Conservation (phyloP, 2,329 filamentous ascomycete species). For the Simplicillium aogashimaense region DNA sequence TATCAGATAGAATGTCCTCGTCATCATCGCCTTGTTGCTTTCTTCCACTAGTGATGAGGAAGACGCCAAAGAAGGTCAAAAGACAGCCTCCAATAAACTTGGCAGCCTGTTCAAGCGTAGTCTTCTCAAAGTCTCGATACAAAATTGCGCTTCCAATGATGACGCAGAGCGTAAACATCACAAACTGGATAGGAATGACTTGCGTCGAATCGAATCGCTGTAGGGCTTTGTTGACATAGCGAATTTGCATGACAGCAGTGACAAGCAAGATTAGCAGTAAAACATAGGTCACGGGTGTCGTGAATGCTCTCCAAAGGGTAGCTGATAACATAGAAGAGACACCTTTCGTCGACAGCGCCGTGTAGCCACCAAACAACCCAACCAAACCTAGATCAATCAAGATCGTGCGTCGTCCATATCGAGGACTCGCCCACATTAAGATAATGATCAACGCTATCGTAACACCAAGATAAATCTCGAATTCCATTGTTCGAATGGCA, state of each 20-base stretch:
- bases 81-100: conserved; percentile 89
- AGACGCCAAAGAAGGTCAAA: conserved; percentile 93
- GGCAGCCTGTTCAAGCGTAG: conserved; percentile 58
- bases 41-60: conserved; percentile 85
- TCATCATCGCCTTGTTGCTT: conserved; percentile 46
- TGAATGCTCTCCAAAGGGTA: conserved; percentile 78
- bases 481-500: conserved; percentile 78
- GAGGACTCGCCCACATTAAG: conserved; percentile 74
- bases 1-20: conserved; percentile 44
- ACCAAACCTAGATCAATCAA: conserved; percentile 90
- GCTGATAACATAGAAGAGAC: conserved; percentile 91
- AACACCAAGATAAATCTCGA: conserved; percentile 80
- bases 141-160: conserved; percentile 89
- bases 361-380: conserved; percentile 94
- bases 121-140: conserved; percentile 89
- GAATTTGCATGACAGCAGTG: conserved; percentile 93
- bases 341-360: conserved; percentile 92
- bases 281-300: conserved; percentile 84
- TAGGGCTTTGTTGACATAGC: conserved; percentile 80
- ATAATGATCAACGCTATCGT: conserved; percentile 63
- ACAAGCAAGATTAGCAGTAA: conserved; percentile 69
- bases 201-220: conserved; percentile 95
- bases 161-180: conserved; percentile 90
- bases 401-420: conserved; percentile 77
- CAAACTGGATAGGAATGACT: conserved; percentile 96